Percentiles rank a stretch among this genome's conserved stretches.
phyloP scores from a whole-genome alignment of 768 basidiomycete species.

The Tulasnella sp. region DNA sequence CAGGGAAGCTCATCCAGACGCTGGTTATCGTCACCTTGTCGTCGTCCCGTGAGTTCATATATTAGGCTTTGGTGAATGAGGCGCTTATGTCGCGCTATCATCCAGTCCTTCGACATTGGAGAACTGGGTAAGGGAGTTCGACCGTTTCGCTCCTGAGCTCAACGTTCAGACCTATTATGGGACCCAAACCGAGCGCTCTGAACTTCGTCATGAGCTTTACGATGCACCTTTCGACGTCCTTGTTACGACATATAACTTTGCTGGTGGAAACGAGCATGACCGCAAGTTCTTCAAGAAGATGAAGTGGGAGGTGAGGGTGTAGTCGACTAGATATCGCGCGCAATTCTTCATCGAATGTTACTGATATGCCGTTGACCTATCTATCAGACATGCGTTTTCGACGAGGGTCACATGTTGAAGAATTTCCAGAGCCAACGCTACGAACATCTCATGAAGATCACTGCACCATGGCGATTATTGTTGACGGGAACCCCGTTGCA shows the following conservation, averaged over 20 bases:
- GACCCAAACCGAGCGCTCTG: slow-evolving; percentile 76
- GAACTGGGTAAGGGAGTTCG: slow-evolving; percentile 98
- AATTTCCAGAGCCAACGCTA: slow-evolving; percentile 98
- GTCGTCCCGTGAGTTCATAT: slow-evolving; percentile 81
- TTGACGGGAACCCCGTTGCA: slow-evolving; percentile 95
- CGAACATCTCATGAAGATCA: slow-evolving; percentile 77
- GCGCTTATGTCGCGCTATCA: neutral
- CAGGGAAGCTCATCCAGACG: slow-evolving; percentile 78
- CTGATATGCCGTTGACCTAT: neutral
- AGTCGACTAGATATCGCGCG: neutral
- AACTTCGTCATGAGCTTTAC: slow-evolving; percentile 66
- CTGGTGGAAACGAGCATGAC: slow-evolving; percentile 81
- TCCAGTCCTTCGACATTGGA: slow-evolving; percentile 89
- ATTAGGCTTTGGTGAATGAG: neutral
- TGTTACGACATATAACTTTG: slow-evolving; percentile 93
- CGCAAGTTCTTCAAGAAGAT: slow-evolving; percentile 89
- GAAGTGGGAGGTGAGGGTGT: slow-evolving; percentile 77
- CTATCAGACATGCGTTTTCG: slow-evolving; percentile 81
- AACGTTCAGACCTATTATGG: slow-evolving; percentile 91
- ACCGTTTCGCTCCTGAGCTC: slow-evolving; percentile 81
- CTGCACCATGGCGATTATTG: slow-evolving; percentile 83
- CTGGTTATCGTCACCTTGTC: slow-evolving; percentile 85
- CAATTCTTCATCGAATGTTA: neutral
- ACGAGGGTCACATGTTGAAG: slow-evolving; percentile 96
- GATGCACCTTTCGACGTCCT: slow-evolving; percentile 70